Base-by-base conservation (phyloP, 352 stramenopile species). In the Phytophthora foliorum region DNA sequence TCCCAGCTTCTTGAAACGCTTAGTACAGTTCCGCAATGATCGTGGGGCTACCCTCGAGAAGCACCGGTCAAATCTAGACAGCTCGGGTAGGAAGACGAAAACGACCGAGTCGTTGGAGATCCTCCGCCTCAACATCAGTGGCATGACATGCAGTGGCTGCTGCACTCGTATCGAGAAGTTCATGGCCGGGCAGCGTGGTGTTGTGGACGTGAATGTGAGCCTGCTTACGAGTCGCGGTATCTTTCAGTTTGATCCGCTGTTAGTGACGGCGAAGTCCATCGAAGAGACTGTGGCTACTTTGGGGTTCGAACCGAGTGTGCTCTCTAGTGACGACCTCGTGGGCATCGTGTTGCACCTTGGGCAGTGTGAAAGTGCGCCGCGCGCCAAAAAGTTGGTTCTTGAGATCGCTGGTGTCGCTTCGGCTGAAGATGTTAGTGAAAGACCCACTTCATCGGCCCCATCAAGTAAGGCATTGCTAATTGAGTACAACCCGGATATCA, bases 141-240 rank as follows among this genome's bases (percentile, higher is more conserved):
- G 91, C 14, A 97, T 97, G 90, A 96, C 89, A 14, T 96, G 90
- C 75, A 93, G 82, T 8, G 84, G 88, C 38, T 97, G 90, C 74
- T 93, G 90, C 52, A 89, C 79, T n/a, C 90, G 91, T 38, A 92
- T 97, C 57, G 88, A 96, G 58, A 76, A 67, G 48, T 92, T 89
- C 41, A 77, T 96, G 63, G 59, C 11, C 36, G 70, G 64, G 0
- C 78, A 92, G 27, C 72, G 67, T 13, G 89, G 89, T 36, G 69
- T 97, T 32, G 52, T 78, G 5, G 51, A 77, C 34, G 86, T 89
- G 42, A 91, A 88, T 31, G 81, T 92, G 44, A 90, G 81, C 53
- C 55, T 92, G 32, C 69, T 93, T 21, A 91, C 84, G 9, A 84
- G 75, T 76, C 72, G 78, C 29, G 74, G 84, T 11, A 50, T 84